A percentile compares a stretch with the other conserved stretches of the same genome.
Evolutionary conservation across 805 yeast species (phyloP).

Genomic region (Hanseniaspora vineae): DNA sequence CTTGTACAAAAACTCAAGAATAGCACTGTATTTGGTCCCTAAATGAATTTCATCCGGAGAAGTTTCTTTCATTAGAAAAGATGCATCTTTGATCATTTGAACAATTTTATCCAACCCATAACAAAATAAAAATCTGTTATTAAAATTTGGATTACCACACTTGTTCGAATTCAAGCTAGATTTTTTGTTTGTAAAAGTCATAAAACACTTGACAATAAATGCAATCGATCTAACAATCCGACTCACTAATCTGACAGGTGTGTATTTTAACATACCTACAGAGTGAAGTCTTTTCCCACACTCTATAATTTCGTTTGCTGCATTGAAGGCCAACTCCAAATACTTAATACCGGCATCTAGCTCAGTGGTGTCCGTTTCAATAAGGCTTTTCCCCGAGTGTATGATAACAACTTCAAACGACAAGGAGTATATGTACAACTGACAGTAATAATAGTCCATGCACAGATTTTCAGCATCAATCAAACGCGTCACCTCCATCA

Average conservation of each 20-base stretch:
- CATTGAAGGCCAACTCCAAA: slow-evolving; percentile 67
- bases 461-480: slow-evolving; percentile 60
- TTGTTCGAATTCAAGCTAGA: neutral
- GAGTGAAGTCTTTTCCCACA: slow-evolving; percentile 50
- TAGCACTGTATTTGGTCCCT: slow-evolving; percentile 67
- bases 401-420: slow-evolving; percentile 43
- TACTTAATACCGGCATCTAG: slow-evolving; percentile 30
- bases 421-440: slow-evolving; percentile 69
- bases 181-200: slow-evolving; percentile 36
- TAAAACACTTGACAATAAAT: slow-evolving; percentile 74
- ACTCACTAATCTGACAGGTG: slow-evolving; percentile 91
- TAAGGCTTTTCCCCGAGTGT: slow-evolving; percentile 20
- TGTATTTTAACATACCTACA: slow-evolving; percentile 49
- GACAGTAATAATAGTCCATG: slow-evolving; percentile 76
- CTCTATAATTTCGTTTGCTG: slow-evolving; percentile 69
- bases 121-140: neutral
- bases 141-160: neutral
- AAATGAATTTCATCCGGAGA: slow-evolving; percentile 84
- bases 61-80: slow-evolving; percentile 38
- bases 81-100: no score
- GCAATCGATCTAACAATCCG: slow-evolving; percentile 81
- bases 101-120: no score
- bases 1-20: slow-evolving; percentile 60
- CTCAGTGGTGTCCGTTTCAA: slow-evolving; percentile 9
- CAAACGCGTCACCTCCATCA: slow-evolving; percentile 19